Percentiles rank a stretch among this genome's conserved stretches.
These are phyloP conservation scores for Hemisphaericaspora lyxosophila DNA, from an alignment of 1,139 yeast species.

Conservation along the genomic window DNA sequence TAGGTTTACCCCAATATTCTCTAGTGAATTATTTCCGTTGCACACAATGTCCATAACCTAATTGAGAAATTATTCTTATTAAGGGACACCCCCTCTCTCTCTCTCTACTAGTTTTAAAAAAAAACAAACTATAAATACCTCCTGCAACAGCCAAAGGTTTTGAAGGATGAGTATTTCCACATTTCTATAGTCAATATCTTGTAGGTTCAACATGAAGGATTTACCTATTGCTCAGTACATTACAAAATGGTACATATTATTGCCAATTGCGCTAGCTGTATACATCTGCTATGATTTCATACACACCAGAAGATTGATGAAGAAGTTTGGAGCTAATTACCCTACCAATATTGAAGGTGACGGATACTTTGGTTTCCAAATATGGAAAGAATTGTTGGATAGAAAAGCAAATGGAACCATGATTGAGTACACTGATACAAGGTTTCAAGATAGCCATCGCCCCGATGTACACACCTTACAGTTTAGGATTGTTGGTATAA, in stretches of 20 bases:
- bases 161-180: too few species aligned
- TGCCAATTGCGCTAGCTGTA: conserved; percentile 9
- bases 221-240: conserved; percentile 6
- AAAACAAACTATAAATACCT: too few species aligned
- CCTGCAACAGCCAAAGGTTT: too few species aligned
- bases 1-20: too few species aligned
- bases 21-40: too few species aligned
- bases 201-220: too few species aligned
- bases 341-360: conserved; percentile 14
- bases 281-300: conserved; percentile 9
- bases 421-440: conserved; percentile 19
- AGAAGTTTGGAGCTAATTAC: conserved; percentile 23
- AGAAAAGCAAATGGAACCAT: conserved; percentile 24
- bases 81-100: too few species aligned
- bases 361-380: conserved; percentile 24
- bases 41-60: too few species aligned
- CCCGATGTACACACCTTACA: conserved; percentile 19
- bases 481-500: conserved; percentile 21
- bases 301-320: conserved; percentile 9
- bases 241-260: conserved; percentile 13
- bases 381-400: conserved; percentile 17
- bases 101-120: too few species aligned
- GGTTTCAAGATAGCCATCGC: conserved; percentile 13
- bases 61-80: too few species aligned
- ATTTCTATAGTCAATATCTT: too few species aligned